A percentile compares a stretch with the other conserved stretches of the same genome.
These are phyloP conservation scores for Citrus australasica DNA, from an alignment of 345 rosid genomes.

Conservation along the genomic window DNA sequence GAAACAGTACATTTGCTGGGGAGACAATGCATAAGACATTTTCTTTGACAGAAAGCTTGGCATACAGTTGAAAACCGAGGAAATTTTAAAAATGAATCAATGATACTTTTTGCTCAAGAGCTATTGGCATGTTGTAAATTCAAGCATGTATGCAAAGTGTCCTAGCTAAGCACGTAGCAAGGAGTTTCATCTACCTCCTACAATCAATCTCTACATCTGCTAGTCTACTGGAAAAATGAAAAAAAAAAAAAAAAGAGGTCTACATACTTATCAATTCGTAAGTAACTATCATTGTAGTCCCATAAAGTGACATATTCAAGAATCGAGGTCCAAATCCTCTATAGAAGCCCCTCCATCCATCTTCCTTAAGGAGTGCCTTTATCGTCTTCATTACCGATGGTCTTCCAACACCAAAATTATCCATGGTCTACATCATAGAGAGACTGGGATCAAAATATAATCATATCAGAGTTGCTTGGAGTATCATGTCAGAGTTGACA, in stretches of 20 bases:
- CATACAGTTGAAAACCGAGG: neutral
- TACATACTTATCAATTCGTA: conserved; percentile 61
- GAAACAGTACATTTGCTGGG: neutral
- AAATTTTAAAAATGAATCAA: neutral
- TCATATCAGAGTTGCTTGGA: neutral
- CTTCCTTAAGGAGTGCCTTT: conserved; percentile 45
- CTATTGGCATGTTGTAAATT: neutral
- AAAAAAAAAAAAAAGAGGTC: neutral
- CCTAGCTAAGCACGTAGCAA: neutral
- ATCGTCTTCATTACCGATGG: conserved; percentile 56
- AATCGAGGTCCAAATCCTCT: conserved; percentile 66
- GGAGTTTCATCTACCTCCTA: neutral
- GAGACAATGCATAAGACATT: neutral
- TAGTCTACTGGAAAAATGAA: neutral
- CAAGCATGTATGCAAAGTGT: neutral
- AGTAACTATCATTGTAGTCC: conserved; percentile 68
- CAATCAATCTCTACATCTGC: neutral
- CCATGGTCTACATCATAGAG: conserved; percentile 42
- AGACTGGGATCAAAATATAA: neutral
- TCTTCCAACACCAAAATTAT: conserved; percentile 52
- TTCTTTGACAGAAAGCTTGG: neutral
- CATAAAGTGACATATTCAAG: conserved; percentile 58
- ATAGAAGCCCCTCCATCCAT: conserved; percentile 62
- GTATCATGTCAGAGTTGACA: neutral
- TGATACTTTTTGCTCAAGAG: neutral